Evolutionary conservation across 805 yeast species (phyloP), one percentile per base, ranked within the genome.

Genomic region (Ogataea paraovalis): DNA sequence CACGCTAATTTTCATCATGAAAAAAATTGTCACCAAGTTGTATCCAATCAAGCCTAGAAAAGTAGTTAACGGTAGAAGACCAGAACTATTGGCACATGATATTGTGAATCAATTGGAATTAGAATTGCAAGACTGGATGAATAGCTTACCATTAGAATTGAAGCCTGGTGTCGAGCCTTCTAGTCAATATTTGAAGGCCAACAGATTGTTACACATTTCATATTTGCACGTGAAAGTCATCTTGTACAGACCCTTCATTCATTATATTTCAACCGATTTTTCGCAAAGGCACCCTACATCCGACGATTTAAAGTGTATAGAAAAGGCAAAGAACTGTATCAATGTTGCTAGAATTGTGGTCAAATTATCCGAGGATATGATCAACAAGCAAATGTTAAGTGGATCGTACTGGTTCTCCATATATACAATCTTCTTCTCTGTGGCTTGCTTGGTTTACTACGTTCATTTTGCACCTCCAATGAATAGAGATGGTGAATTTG

Each of bases 331-430:
- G 56, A 86, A 86, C 57, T 90, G 97, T 67, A 83, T 90, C 46
- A 81, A 84, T 55, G 89, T 87, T 9, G 91, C 96, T 0, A 73
- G 94, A 48, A 80, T 85, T 57, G 95, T 87, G 25, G 90, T 90
- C 16, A 82, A 83, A 57, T 64, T 88, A 47, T 89, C 96, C 0
- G 81, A 85, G 56, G 89, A 85, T 59, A 80, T 90, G 89, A 82
- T 85, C 51, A 76, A 79, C 53, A 79, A 82, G 52, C 75, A 83
- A 48, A 73, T 87, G 64, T 69, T 90, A 36, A 79, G 83, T 53
- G 96, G 96, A 0, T 86, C 94, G 2, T 91, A 90, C 61, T 89
- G 96, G 96, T 90, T 88, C 61, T 82, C 94, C 6, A 85, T 87
- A 60, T 90, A 90, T 64, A 87, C 96, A 0, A 84, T 90, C 4